Evolutionary conservation across 441 rosid genomes (phyloP).

Genomic region (Populus hybrid): DNA sequence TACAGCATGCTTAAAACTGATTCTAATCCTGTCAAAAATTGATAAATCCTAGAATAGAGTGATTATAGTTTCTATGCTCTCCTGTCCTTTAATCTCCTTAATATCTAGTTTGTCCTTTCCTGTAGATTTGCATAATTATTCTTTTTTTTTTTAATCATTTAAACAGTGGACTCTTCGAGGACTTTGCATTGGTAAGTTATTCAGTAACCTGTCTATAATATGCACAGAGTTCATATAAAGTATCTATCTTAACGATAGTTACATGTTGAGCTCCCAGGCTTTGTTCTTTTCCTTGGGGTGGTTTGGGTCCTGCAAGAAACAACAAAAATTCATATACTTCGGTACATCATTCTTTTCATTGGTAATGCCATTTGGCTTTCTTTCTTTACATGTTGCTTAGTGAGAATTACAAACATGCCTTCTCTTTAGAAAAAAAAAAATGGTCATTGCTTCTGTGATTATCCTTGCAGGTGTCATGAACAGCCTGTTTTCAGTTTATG

Average conservation of each 20-base stretch:
- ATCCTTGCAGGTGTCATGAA: conserved; percentile 83
- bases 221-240: neutral
- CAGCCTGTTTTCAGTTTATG: conserved; percentile 90
- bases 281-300: conserved; percentile 68
- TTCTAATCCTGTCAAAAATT: neutral
- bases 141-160: conserved; percentile 11
- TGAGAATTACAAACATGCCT: neutral
- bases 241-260: conserved; percentile 4
- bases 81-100: neutral
- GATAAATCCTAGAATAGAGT: neutral
- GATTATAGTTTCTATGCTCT: neutral
- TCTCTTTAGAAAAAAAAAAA: too few species aligned
- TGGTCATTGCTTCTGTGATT: neutral
- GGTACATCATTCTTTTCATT: conserved; percentile 81
- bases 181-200: conserved; percentile 73
- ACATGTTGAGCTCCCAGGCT: conserved; percentile 46
- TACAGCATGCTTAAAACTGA: neutral
- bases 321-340: conserved; percentile 61
- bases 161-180: conserved; percentile 94
- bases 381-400: neutral
- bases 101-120: neutral
- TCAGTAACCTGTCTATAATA: conserved; percentile 5
- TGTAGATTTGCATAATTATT: neutral
- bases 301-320: conserved; percentile 86
- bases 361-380: conserved; percentile 38